A percentile compares a stretch with the other conserved stretches of the same genome.
Evolutionary conservation across 352 stramenopile species (phyloP).

Genomic region (Pythium phragmitis): DNA sequence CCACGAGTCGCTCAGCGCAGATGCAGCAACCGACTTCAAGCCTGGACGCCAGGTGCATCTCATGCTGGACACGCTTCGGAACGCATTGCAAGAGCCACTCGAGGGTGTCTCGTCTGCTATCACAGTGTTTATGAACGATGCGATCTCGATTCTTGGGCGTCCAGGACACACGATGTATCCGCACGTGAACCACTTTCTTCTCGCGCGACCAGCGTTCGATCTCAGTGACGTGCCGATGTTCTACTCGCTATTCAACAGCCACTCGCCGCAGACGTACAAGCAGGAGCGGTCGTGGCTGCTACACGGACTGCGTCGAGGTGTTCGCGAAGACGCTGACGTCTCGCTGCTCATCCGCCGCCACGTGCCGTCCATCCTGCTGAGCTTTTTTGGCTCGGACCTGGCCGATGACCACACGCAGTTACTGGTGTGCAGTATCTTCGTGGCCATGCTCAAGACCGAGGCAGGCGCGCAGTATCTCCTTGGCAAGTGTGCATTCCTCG

Average conservation of each 20-base stretch:
- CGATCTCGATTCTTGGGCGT: slow-evolving; percentile 60
- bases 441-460: slow-evolving; percentile 42
- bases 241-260: slow-evolving; percentile 86
- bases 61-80: slow-evolving; percentile 77
- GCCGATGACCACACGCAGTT: slow-evolving; percentile 76
- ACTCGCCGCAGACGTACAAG: slow-evolving; percentile 63
- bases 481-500: slow-evolving; percentile 58
- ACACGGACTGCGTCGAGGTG: slow-evolving; percentile 66
- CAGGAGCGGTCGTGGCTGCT: slow-evolving; percentile 86
- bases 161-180: slow-evolving; percentile 74
- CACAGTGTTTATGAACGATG: slow-evolving; percentile 84
- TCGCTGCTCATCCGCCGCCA: slow-evolving; percentile 70
- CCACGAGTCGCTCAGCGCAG: slow-evolving; percentile 66
- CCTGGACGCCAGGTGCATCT: slow-evolving; percentile 75
- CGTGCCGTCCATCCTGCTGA: slow-evolving; percentile 78
- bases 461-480: slow-evolving; percentile 54
- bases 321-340: slow-evolving; percentile 67
- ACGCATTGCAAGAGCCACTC: slow-evolving; percentile 48
- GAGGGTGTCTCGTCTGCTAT: slow-evolving; percentile 67
- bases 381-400: slow-evolving; percentile 75
- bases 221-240: slow-evolving; percentile 87
- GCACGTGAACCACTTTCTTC: slow-evolving; percentile 82
- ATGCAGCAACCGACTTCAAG: slow-evolving; percentile 59
- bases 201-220: slow-evolving; percentile 77
- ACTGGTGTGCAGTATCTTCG: slow-evolving; percentile 66